Evolutionary conservation across 129 eudicot species (phyloP).

Genomic region (Flaveria sonorensis): DNA sequence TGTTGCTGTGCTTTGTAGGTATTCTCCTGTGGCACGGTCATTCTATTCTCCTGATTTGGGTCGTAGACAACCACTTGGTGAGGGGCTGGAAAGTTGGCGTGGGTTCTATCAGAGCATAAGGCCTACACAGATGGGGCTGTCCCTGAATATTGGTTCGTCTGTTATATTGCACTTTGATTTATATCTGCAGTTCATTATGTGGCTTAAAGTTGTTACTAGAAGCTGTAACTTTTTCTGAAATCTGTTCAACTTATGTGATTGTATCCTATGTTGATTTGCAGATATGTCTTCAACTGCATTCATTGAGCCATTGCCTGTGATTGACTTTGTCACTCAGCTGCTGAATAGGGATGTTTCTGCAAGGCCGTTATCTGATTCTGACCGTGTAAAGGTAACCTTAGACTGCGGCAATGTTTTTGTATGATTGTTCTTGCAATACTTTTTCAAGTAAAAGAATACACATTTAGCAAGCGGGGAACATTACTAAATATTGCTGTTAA

Average conservation of each 20-base stretch:
- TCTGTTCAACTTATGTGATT: conserved; percentile 11
- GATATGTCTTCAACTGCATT: conserved; percentile 99
- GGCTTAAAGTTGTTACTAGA: background rate
- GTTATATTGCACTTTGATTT: background rate
- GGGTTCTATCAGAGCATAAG: conserved; percentile 96
- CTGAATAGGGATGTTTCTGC: conserved; percentile 74
- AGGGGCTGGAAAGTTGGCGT: conserved; percentile 93
- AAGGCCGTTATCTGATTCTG: conserved; percentile 88
- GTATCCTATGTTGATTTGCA: conserved; percentile 33
- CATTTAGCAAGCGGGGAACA: background rate
- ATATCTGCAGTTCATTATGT: background rate
- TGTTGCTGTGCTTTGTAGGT: conserved; percentile 43
- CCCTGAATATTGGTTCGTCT: conserved; percentile 70
- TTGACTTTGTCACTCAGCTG: conserved; percentile 78
- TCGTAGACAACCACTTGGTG: conserved; percentile 79
- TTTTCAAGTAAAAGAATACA: conserved; percentile 1
- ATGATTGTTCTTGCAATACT: background rate
- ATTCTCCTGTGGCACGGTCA: conserved; percentile 80
- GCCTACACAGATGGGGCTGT: conserved; percentile 96
- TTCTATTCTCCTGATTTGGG: conserved; percentile 85
- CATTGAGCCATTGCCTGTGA: conserved; percentile 91
- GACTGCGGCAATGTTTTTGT: background rate
- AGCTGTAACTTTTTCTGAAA: background rate
- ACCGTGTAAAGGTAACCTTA: conserved; percentile 75
- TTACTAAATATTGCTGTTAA: background rate